These are phyloP conservation scores for Entomortierella chlamydospora DNA, from an alignment of 192 early-diverging fungal species.

Conservation along the genomic window DNA sequence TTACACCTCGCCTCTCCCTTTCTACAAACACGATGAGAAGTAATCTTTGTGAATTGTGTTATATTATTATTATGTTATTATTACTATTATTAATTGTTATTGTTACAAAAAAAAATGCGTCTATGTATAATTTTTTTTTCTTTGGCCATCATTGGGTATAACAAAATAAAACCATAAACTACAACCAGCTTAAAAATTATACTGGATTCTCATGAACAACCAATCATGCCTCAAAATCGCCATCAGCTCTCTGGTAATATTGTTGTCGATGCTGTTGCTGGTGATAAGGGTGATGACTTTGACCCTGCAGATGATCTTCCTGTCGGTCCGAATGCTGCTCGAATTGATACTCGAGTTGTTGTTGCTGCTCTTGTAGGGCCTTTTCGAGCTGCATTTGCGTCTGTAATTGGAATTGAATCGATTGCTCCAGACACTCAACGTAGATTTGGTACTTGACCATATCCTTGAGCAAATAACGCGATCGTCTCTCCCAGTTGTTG, in stretches of 20 bases:
- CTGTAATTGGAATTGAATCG: slow-evolving; percentile 31
- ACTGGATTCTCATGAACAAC: slow-evolving; percentile 5
- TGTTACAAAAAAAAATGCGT: too few species aligned
- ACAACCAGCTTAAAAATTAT: neutral
- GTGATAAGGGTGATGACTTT: neutral
- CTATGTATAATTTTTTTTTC: too few species aligned
- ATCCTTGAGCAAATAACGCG: slow-evolving; percentile 81
- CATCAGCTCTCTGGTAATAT: neutral
- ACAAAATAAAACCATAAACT: too few species aligned
- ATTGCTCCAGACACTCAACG: slow-evolving; percentile 76
- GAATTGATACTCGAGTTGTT: neutral
- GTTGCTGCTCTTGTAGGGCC: neutral
- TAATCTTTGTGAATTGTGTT: too few species aligned
- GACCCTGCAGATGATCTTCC: neutral
- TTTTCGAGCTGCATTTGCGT: neutral
- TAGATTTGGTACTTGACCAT: slow-evolving; percentile 89
- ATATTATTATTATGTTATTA: too few species aligned
- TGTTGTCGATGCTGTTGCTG: neutral
- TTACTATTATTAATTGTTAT: too few species aligned
- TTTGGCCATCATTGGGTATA: neutral
- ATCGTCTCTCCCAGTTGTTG: slow-evolving; percentile 84
- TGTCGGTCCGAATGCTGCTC: neutral
- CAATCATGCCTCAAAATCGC: slow-evolving; percentile 6
- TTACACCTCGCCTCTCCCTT: too few species aligned
- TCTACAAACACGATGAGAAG: too few species aligned